Conservation (phyloP, 2,329 filamentous ascomycete genomes). For the Drechslerella coelobrocha region DNA sequence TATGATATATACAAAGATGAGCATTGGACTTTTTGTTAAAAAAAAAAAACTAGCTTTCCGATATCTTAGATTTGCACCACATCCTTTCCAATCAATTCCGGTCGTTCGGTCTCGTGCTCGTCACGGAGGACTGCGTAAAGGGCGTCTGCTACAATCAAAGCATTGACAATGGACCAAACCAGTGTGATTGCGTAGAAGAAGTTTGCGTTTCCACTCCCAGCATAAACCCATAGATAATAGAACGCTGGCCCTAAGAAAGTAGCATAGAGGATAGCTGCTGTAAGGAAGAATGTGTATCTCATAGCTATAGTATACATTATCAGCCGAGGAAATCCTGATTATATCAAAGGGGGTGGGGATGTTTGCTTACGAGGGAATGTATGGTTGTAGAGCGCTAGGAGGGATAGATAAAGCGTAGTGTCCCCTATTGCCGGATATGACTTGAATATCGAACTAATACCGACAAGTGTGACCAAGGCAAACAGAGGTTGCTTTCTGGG, state of each 20-base stretch:
- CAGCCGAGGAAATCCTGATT: not conserved
- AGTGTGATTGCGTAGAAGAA: constrained; percentile 99
- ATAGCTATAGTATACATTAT: constrained; percentile 67
- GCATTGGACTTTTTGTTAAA: not conserved
- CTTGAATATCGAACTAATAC: constrained; percentile 93
- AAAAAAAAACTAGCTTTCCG: not conserved
- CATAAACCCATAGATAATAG: constrained; percentile 97
- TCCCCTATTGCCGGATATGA: constrained; percentile 95
- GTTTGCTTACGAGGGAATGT: constrained; percentile 74
- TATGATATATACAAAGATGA: constrained; percentile 25
- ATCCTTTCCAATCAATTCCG: constrained; percentile 87
- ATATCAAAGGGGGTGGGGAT: not conserved
- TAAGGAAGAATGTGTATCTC: constrained; percentile 88
- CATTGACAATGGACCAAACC: constrained; percentile 92
- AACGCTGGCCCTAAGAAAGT: constrained; percentile 91
- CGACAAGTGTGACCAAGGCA: constrained; percentile 80
- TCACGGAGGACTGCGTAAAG: constrained; percentile 88
- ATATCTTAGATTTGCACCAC: constrained; percentile 74
- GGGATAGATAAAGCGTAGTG: constrained; percentile 80
- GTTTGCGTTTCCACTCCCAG: constrained; percentile 95
- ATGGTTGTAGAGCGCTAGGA: constrained; percentile 87
- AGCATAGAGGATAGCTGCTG: constrained; percentile 83
- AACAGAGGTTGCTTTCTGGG: constrained; percentile 76
- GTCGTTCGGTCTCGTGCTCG: constrained; percentile 90
- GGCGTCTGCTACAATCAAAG: constrained; percentile 79